A percentile compares a stretch with the other conserved stretches of the same genome.
These are phyloP conservation scores for Penstemon barbatus DNA, from an alignment of 257 asterid species.

Conservation along the genomic window DNA sequence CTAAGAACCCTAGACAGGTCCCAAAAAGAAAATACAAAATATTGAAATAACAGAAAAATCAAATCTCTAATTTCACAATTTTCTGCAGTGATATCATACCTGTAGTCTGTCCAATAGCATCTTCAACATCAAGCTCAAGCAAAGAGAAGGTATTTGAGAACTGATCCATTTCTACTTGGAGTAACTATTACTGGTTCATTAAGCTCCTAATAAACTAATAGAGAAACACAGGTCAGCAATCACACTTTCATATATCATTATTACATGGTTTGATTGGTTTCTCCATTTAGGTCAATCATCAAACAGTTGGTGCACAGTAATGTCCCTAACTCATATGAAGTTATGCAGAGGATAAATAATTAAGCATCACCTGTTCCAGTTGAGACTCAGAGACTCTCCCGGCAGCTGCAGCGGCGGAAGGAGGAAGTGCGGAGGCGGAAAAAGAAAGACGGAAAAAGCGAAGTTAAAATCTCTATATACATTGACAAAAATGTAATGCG, in stretches of 20 bases:
- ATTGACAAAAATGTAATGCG: too few species aligned
- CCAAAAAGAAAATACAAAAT: background rate
- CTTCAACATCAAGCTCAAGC: conserved; percentile 66
- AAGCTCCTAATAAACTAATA: conserved; percentile 29
- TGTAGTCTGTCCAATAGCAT: conserved; percentile 29
- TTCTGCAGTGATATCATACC: conserved; percentile 26
- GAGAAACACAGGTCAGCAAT: conserved; percentile 11
- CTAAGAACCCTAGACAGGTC: background rate
- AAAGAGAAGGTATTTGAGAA: conserved; percentile 69
- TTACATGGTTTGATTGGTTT: background rate
- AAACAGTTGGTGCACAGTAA: background rate
- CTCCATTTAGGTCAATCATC: conserved; percentile 1
- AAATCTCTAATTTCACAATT: conserved; percentile 31
- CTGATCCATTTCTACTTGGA: conserved; percentile 47
- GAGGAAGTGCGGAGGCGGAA: background rate
- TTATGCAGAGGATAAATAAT: background rate
- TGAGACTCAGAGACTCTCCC: background rate
- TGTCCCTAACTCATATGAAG: background rate
- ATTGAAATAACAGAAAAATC: background rate
- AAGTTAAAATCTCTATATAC: too few species aligned
- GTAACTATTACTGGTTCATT: conserved; percentile 24
- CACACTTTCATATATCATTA: background rate
- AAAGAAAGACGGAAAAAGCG: background rate
- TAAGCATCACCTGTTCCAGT: conserved; percentile 13
- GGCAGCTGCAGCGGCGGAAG: background rate